phyloP scores from a whole-genome alignment of 1,284 basidiomycete species.

The Moesziomyces sp. region DNA sequence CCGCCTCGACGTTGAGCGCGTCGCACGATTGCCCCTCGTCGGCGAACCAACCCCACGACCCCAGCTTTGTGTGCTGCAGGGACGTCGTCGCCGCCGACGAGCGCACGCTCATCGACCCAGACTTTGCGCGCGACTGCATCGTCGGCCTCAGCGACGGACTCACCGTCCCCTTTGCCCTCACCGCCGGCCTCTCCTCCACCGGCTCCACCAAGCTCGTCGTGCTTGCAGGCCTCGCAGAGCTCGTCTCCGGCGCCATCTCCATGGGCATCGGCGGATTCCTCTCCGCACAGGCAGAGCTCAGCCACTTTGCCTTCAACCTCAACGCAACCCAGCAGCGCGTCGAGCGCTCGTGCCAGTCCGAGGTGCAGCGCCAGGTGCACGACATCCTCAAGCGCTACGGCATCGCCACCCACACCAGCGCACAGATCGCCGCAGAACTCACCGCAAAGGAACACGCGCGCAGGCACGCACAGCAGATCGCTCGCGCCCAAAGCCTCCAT shows the following conservation, averaged over 20 bases:
- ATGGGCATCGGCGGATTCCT: constrained; percentile 99
- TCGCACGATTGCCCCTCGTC: constrained; percentile 31
- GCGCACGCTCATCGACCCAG: constrained; percentile 80
- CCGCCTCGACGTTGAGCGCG: constrained; percentile 29
- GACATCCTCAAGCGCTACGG: constrained; percentile 88
- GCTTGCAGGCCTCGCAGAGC: constrained; percentile 86
- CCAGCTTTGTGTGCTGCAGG: constrained; percentile 75
- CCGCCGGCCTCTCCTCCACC: constrained; percentile 85
- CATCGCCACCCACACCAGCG: constrained; percentile 82
- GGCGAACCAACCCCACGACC: constrained; percentile 16
- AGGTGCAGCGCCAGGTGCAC: constrained; percentile 94
- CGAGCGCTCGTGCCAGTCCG: constrained; percentile 84
- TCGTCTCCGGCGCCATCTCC: constrained; percentile 71
- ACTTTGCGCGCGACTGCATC: constrained; percentile 81
- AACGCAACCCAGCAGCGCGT: constrained; percentile 76
- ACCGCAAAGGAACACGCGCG: constrained; percentile 28
- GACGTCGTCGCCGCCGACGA: constrained; percentile 81
- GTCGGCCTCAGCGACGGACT: constrained; percentile 96
- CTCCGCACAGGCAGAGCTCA: constrained; percentile 92
- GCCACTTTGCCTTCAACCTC: constrained; percentile 72
- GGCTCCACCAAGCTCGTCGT: constrained; percentile 89
- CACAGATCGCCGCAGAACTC: constrained; percentile 75
- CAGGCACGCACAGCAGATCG: constrained; percentile 9
- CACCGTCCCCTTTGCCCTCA: constrained; percentile 73
- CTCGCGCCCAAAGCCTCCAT: constrained; percentile 1